phyloP scores from a whole-genome alignment of 352 stramenopile species.

The Globisporangium yorkense region DNA sequence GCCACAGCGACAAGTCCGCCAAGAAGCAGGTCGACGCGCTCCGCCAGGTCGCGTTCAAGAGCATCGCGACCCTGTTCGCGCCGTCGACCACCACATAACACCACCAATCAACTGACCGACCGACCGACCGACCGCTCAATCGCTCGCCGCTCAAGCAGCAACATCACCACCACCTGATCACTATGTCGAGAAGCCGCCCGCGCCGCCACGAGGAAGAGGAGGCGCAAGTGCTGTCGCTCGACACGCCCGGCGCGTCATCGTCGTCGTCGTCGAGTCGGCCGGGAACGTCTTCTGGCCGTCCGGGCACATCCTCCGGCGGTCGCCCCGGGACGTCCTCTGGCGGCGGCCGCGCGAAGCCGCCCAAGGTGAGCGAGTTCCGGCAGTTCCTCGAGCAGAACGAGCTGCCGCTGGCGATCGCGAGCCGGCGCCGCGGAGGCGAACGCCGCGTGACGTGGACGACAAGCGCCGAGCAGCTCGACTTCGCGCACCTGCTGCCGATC shows the following conservation, averaged over 20 bases:
- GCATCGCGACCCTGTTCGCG: conserved; percentile 49
- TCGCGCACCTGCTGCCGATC: conserved; percentile 63
- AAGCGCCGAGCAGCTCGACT: conserved; percentile 54
- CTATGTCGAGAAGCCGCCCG: conserved; percentile 10
- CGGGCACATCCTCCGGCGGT: conserved; percentile 7
- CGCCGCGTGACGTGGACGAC: conserved; percentile 55
- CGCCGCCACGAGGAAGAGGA: conserved; percentile 10
- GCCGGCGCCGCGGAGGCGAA: conserved; percentile 24
- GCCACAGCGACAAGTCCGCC: conserved; percentile 45
- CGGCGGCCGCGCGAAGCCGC: conserved; percentile 31
- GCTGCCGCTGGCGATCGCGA: conserved; percentile 53
- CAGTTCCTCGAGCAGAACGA: conserved; percentile 63
- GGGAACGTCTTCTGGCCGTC: not conserved
- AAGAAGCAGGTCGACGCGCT: conserved; percentile 70
- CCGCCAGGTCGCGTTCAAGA: conserved; percentile 57
- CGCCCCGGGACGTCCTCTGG: conserved; percentile 46
- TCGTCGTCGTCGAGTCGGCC: not conserved
- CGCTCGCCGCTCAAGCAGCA: too few species aligned
- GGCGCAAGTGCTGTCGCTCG: conserved; percentile 52
- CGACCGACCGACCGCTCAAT: too few species aligned
- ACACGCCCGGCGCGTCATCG: conserved; percentile 8
- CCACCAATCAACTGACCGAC: conserved; percentile 4
- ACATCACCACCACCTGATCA: not conserved
- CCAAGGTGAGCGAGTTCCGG: conserved; percentile 66
- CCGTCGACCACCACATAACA: conserved; percentile 13